Evolutionary conservation across 306 rosid species (phyloP), one percentile per base, ranked within the genome.

Genomic region (Luffa acutangula): DNA sequence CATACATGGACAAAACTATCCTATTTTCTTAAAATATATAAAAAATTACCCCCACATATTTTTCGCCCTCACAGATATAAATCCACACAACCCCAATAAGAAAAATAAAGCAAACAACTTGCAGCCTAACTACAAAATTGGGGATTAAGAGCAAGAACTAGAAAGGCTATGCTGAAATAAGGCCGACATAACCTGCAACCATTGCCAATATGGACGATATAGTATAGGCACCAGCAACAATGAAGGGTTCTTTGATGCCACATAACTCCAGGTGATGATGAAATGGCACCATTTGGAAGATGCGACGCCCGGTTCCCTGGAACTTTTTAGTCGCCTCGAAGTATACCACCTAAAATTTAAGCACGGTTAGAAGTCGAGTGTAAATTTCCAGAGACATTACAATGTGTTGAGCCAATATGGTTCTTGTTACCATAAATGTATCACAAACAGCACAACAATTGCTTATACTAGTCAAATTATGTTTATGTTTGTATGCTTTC

Each of bases 151-250:
- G 54, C 36, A 52, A 34, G 9, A 36, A 5, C 6, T 21, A 6
- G 18, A 42, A 17, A 43, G 46, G 7, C 57, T 89, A 94, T 0
- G 97, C 98, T 41, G 98, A 89, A 85, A 89, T 81, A 36, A 94
- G 95, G 75, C 97, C 98, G 21, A 89, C 83, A 83, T 92, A 94
- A 69, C 88, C 98, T 2, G 97, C 97, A 48, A 84, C 82, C 83
- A 94, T 80, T 70, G 97, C 94, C 81, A 92, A 84, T 34, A 87
- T 59, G n/a, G 91, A 94, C 14, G 98, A 87, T 65, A 94, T 14
- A 18, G 86, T 82, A 84, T 92, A 94, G 39, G 97, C 97, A 62
- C 90, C 91, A 56, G 89, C 91, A 73, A 94, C 98, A 21, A 92
- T 91, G 73, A 81, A 74, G 2, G 97, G 93, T 84, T 91, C 97